Evolutionary conservation across 257 asterid species (phyloP).

Genomic region (Cordia subcordata): DNA sequence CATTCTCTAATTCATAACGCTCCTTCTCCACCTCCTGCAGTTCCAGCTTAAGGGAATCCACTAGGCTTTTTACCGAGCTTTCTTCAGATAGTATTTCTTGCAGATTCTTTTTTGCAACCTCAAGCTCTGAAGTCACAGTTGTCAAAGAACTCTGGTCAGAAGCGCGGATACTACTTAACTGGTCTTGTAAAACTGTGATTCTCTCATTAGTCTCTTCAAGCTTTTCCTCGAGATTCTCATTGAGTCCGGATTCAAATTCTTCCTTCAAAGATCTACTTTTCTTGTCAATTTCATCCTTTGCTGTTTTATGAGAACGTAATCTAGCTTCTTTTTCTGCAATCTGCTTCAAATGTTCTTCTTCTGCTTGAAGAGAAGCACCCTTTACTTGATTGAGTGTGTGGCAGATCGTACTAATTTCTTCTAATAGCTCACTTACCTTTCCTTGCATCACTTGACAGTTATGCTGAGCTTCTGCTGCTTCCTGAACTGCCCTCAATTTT

Average conservation of each 20-base stretch:
- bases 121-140: conserved; percentile 33
- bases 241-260: conserved; percentile 24
- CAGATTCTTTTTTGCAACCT: conserved; percentile 31
- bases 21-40: conserved; percentile 37
- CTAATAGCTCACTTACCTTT: conserved; percentile 35
- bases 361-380: conserved; percentile 36
- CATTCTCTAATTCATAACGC: conserved; percentile 25
- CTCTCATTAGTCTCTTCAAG: conserved; percentile 56
- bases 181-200: conserved; percentile 48
- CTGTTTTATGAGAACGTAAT: conserved; percentile 23
- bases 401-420: conserved; percentile 38
- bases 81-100: conserved; percentile 37
- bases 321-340: conserved; percentile 43
- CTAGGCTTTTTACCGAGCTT: conserved; percentile 18
- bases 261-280: conserved; percentile 36
- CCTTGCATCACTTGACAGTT: conserved; percentile 26
- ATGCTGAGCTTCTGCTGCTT: conserved; percentile 57
- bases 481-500: conserved; percentile 45
- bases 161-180: conserved; percentile 36
- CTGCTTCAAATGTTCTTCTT: conserved; percentile 40
- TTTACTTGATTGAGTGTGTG: conserved; percentile 40
- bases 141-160: conserved; percentile 30
- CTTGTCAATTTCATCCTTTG: conserved; percentile 37
- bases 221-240: conserved; percentile 40
- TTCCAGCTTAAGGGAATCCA: conserved; percentile 29